A percentile compares a stretch with the other conserved stretches of the same genome.
Evolutionary conservation across 176 grass and related monocot genomes (phyloP).

Genomic region (Cenchrus fungigraminus): DNA sequence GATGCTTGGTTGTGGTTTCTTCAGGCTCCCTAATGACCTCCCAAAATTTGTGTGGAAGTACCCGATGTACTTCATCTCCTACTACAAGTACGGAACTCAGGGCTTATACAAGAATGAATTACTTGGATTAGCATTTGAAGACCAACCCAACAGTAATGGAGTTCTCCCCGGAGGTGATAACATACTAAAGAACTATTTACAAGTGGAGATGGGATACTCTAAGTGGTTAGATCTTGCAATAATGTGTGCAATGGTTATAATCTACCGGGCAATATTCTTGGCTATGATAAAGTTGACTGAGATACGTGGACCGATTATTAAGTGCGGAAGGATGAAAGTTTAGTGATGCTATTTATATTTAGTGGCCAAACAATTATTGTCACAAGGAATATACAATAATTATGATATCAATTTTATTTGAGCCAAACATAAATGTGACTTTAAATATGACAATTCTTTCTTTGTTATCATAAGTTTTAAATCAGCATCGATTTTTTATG

Average conservation of each 20-base stretch:
- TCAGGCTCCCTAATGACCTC: slow-evolving; percentile 41
- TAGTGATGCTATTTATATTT: background rate
- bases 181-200: slow-evolving; percentile 36
- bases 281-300: slow-evolving; percentile 39
- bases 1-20: slow-evolving; percentile 48
- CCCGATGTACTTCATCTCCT: slow-evolving; percentile 53
- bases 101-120: slow-evolving; percentile 23
- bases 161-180: slow-evolving; percentile 21
- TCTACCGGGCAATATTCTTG: slow-evolving; percentile 47
- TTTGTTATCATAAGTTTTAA: too few species aligned
- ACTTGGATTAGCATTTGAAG: slow-evolving; percentile 31
- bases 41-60: slow-evolving; percentile 54
- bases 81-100: slow-evolving; percentile 57
- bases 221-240: slow-evolving; percentile 59
- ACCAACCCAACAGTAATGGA: background rate
- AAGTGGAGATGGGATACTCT: slow-evolving; percentile 49
- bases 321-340: background rate
- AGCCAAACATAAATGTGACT: too few species aligned
- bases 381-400: background rate
- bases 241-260: slow-evolving; percentile 48
- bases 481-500: too few species aligned
- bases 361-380: background rate
- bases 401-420: background rate
- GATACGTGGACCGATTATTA: slow-evolving; percentile 39
- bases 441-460: too few species aligned